phyloP scores from a whole-genome alignment of 2,329 filamentous ascomycete genomes.

The Nemania diffusa region DNA sequence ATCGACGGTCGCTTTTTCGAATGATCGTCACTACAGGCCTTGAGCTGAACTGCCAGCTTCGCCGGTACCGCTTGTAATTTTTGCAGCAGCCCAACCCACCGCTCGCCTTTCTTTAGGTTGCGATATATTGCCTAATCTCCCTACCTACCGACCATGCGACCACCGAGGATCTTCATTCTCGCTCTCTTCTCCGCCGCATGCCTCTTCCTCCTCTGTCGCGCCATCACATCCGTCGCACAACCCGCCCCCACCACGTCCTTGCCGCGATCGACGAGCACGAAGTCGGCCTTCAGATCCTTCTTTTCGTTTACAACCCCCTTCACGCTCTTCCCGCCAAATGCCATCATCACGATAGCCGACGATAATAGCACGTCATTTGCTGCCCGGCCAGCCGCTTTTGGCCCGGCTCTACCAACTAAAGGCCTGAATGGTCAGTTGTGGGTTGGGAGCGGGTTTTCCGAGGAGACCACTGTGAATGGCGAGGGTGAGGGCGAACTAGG shows the following conservation, averaged over 20 bases:
- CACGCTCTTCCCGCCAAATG: slow-evolving; percentile 92
- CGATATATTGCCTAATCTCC: slow-evolving; percentile 1
- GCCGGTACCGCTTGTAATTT: slow-evolving; percentile 29
- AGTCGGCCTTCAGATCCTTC: slow-evolving; percentile 64
- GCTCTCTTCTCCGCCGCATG: slow-evolving; percentile 64
- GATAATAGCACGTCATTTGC: slow-evolving; percentile 98
- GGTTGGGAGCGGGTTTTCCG: slow-evolving; percentile 91
- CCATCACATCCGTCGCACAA: slow-evolving; percentile 56
- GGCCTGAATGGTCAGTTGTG: slow-evolving; percentile 91
- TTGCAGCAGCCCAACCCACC: slow-evolving; percentile 1
- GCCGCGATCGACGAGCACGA: slow-evolving; percentile 45
- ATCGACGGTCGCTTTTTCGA: slow-evolving; percentile 28
- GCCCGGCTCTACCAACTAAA: slow-evolving; percentile 76
- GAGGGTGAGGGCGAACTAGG: slow-evolving; percentile 85
- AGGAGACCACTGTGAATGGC: slow-evolving; percentile 74
- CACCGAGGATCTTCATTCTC: slow-evolving; percentile 65
- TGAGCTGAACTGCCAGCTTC: slow-evolving; percentile 46
- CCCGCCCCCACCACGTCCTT: slow-evolving; percentile 44
- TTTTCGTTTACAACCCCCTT: slow-evolving; percentile 81
- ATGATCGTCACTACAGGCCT: slow-evolving; percentile 40
- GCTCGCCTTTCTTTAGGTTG: slow-evolving; percentile 2
- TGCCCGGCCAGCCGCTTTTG: slow-evolving; percentile 92
- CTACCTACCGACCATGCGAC: slow-evolving; percentile 59
- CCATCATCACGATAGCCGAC: slow-evolving; percentile 94
- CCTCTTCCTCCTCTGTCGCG: slow-evolving; percentile 66